Conservation (phyloP, 2,329 filamentous ascomycete genomes). For the Nectriaceae sp. region DNA sequence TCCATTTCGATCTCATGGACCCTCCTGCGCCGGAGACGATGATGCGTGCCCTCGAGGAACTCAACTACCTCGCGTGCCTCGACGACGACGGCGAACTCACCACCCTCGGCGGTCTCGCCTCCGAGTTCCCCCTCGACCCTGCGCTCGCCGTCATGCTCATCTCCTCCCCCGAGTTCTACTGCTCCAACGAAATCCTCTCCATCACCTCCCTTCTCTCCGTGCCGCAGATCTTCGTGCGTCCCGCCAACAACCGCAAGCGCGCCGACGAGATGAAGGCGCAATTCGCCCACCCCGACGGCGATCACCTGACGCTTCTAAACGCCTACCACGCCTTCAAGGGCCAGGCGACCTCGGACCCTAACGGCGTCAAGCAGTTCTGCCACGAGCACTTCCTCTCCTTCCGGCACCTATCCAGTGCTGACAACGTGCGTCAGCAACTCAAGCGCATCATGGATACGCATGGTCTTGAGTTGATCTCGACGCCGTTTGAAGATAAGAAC, state of each 20-base stretch:
- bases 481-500: slow-evolving; percentile 89
- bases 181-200: slow-evolving; percentile 96
- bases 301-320: slow-evolving; percentile 94
- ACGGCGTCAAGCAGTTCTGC: slow-evolving; percentile 86
- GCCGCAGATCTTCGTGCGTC: slow-evolving; percentile 89
- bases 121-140: slow-evolving; percentile 93
- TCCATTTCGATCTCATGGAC: slow-evolving; percentile 99
- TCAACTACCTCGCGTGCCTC: slow-evolving; percentile 95
- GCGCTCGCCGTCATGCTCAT: slow-evolving; percentile 97
- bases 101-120: slow-evolving; percentile 79
- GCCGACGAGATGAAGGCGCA: slow-evolving; percentile 97
- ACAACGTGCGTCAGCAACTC: slow-evolving; percentile 90
- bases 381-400: slow-evolving; percentile 94
- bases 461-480: slow-evolving; percentile 82
- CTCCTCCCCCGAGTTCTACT: slow-evolving; percentile 95
- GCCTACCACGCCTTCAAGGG: slow-evolving; percentile 97
- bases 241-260: slow-evolving; percentile 79
- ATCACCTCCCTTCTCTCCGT: slow-evolving; percentile 93
- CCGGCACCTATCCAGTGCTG: slow-evolving; percentile 85
- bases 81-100: slow-evolving; percentile 97
- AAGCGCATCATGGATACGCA: slow-evolving; percentile 96
- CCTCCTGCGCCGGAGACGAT: slow-evolving; percentile 96
- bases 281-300: slow-evolving; percentile 90
- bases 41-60: slow-evolving; percentile 95
- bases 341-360: slow-evolving; percentile 57